phyloP scores from a whole-genome alignment of 208 protist species.

The Trypanosoma melophagium region DNA sequence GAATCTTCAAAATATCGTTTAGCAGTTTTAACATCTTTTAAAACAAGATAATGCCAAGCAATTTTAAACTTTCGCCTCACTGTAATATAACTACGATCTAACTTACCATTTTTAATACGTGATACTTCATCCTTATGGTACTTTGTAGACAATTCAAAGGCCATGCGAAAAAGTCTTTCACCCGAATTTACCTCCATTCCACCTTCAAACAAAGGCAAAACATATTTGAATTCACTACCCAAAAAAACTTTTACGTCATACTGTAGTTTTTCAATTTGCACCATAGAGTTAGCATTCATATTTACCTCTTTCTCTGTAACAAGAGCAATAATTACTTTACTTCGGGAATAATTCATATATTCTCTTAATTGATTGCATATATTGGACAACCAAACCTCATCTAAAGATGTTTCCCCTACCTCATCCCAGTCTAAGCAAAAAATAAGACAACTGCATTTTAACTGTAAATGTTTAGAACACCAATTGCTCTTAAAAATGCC shows the following conservation, averaged over 20 bases:
- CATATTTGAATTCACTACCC: slow-evolving; percentile 20
- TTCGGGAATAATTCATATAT: slow-evolving; percentile 9
- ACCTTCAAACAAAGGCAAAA: slow-evolving; percentile 19
- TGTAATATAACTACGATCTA: background rate
- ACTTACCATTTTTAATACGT: slow-evolving; percentile 24
- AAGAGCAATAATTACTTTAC: slow-evolving; percentile 25
- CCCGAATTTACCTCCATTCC: slow-evolving; percentile 19
- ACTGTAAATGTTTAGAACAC: slow-evolving; percentile 36
- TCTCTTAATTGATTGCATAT: slow-evolving; percentile 26
- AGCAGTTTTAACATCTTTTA: slow-evolving; percentile 42
- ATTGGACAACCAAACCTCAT: slow-evolving; percentile 19
- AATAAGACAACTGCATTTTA: slow-evolving; percentile 36
- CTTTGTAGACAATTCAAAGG: slow-evolving; percentile 10
- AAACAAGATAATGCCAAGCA: slow-evolving; percentile 64
- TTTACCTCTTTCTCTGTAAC: slow-evolving; percentile 9
- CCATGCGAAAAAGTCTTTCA: slow-evolving; percentile 23
- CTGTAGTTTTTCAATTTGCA: slow-evolving; percentile 20
- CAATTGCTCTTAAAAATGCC: slow-evolving; percentile 43
- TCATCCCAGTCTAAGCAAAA: slow-evolving; percentile 28
- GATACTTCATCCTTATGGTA: slow-evolving; percentile 35
- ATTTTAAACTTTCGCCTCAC: slow-evolving; percentile 49
- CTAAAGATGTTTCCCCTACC: slow-evolving; percentile 9
- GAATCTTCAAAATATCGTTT: slow-evolving; percentile 41
- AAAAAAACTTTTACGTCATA: slow-evolving; percentile 22
- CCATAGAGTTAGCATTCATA: slow-evolving; percentile 8